Evolutionary conservation across 192 early-diverging fungal genomes (phyloP).

Genomic region (Coemansia sp.): DNA sequence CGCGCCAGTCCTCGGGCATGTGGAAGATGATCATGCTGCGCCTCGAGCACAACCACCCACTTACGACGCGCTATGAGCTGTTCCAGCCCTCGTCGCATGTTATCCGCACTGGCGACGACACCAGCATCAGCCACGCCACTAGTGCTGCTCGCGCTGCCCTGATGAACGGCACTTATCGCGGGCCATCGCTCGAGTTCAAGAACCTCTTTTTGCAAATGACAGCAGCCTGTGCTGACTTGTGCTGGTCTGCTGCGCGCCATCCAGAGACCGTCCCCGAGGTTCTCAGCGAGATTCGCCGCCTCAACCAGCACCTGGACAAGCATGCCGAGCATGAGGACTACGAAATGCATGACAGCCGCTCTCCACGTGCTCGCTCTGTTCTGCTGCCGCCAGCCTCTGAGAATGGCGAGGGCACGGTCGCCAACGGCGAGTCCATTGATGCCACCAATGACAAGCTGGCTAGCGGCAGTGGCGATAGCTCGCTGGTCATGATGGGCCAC

Average conservation of each 20-base stretch:
- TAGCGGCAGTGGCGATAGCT: conserved; percentile 11
- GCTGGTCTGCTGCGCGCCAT: conserved; percentile 52
- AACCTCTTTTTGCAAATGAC: conserved; percentile 50
- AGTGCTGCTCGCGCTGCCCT: conserved; percentile 35
- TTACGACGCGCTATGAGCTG: conserved; percentile 42
- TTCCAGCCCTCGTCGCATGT: conserved; percentile 1
- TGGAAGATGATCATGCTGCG: conserved; percentile 56
- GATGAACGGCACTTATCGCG: conserved; percentile 30
- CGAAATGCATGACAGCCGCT: background rate
- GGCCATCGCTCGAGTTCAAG: conserved; percentile 44
- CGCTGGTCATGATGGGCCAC: conserved; percentile 39
- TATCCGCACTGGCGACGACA: conserved; percentile 38
- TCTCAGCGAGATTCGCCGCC: conserved; percentile 48
- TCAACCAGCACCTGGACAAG: conserved; percentile 42
- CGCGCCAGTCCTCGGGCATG: conserved; percentile 51
- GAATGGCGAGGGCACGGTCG: conserved; percentile 1
- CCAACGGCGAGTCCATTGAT: conserved; percentile 4
- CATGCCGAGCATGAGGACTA: conserved; percentile 5
- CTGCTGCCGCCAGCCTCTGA: conserved; percentile 27
- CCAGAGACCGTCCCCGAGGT: conserved; percentile 47
- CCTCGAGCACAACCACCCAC: conserved; percentile 53
- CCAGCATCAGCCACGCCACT: conserved; percentile 37
- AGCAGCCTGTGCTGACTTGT: conserved; percentile 44
- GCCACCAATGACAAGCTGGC: background rate
- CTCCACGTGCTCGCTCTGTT: background rate